Conservation (phyloP, 768 basidiomycete species). For the Chlorophyllum brunneum region DNA sequence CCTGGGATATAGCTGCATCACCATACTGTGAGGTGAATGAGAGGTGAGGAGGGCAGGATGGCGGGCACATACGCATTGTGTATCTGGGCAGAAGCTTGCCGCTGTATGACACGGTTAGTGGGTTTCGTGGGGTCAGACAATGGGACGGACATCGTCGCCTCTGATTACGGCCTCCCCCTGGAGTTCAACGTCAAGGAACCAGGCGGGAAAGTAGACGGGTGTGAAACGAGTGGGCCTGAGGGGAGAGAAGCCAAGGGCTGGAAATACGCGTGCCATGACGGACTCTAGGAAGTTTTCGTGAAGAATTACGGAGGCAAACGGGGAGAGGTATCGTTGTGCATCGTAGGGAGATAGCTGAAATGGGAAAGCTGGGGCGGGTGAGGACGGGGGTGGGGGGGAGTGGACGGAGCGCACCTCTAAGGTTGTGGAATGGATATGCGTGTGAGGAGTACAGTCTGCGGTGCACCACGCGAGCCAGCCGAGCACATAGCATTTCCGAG, state of each 20-base stretch:
- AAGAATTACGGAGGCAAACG: constrained; percentile 25
- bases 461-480: background rate
- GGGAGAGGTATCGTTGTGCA: constrained; percentile 37
- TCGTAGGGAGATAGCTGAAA: constrained; percentile 44
- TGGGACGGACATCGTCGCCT: constrained; percentile 24
- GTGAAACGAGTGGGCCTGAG: constrained; percentile 42
- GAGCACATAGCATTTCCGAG: constrained; percentile 14
- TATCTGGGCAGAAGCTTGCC: constrained; percentile 30
- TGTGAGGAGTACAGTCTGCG: constrained; percentile 11
- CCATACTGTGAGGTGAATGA: background rate
- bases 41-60: background rate
- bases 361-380: constrained; percentile 40
- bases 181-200: constrained; percentile 56
- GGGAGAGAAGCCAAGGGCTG: constrained; percentile 32
- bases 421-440: constrained; percentile 29
- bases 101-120: constrained; percentile 17
- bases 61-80: constrained; percentile 42
- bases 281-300: constrained; percentile 24
- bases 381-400: background rate
- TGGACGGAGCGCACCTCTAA: constrained; percentile 28
- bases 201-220: constrained; percentile 59
- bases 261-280: constrained; percentile 32
- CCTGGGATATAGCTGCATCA: constrained; percentile 46
- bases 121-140: background rate
- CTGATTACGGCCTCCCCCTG: constrained; percentile 30